phyloP scores from a whole-genome alignment of 2,329 filamentous ascomycete species.

The Blastomyces gilchristii region DNA sequence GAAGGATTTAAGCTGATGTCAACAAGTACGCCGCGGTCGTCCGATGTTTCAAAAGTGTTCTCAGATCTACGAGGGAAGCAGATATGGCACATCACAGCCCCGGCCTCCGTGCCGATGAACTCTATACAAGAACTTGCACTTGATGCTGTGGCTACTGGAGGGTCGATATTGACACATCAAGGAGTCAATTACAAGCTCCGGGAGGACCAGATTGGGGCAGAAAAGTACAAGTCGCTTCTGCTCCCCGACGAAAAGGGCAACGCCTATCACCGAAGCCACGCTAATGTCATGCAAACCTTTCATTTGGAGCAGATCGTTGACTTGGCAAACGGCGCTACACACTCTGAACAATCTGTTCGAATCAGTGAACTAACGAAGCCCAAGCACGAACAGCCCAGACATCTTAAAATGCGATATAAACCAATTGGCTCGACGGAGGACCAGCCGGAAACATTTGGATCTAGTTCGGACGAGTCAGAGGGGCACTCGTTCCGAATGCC shows the following conservation, averaged over 20 bases:
- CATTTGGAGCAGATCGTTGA: conserved; percentile 16
- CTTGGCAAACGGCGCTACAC: conserved; percentile 7
- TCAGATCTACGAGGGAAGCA: conserved; percentile 37
- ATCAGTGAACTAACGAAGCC: conserved; percentile 25
- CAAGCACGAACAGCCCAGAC: conserved; percentile 32
- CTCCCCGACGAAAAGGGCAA: conserved; percentile 29
- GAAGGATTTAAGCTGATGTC: conserved; percentile 33
- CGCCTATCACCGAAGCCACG: conserved; percentile 22
- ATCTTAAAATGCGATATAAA: conserved; percentile 37
- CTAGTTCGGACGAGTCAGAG: conserved; percentile 31
- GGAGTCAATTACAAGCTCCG: conserved; percentile 35
- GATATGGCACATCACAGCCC: conserved; percentile 40
- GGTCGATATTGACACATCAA: conserved; percentile 34
- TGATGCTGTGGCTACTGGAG: conserved; percentile 31
- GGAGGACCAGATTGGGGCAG: conserved; percentile 23
- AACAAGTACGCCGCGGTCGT: conserved; percentile 24
- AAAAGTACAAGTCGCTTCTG: conserved; percentile 27
- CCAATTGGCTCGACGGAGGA: conserved; percentile 31
- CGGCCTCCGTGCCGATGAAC: conserved; percentile 34
- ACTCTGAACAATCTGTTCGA: conserved; percentile 3
- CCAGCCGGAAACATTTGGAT: conserved; percentile 27
- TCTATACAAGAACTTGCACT: conserved; percentile 38
- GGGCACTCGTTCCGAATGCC: conserved; percentile 27
- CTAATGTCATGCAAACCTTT: conserved; percentile 18
- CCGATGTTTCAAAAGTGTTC: conserved; percentile 26